Base-by-base conservation (phyloP, 2,329 filamentous ascomycete genomes). In the Colletotrichum filicis region DNA sequence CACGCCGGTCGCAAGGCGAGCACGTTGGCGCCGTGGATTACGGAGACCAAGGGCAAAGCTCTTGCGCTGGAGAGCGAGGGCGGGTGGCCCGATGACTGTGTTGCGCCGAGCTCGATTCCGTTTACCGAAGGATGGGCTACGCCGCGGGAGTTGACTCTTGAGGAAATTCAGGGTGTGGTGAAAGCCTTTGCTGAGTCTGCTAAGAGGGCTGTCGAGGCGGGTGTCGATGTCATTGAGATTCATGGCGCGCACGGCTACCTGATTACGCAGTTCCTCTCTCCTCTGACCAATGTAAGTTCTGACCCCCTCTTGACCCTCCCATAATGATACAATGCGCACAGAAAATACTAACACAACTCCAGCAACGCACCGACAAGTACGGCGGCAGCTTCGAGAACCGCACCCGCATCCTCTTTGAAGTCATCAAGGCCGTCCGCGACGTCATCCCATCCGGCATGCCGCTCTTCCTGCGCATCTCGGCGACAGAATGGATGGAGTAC, bases 1-100 rank as follows among this genome's bases (percentile, higher is more conserved):
- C 95, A 98, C 78, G 95, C 94, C 0, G 95, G 95, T 2, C 86
- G 92, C 68, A 93, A 93, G 82, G 91, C 89, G 2, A 89, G 86
- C 80, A 90, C 85, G 1, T 78, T 90, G 24, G 86, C 91, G 0
- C 89, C 90, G 0, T 96, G 93, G 92, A 82, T 94, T 87, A 87
- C 86, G 81, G 88, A 61, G 80, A 88, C 74, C 83, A 72, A 60
- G 24, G 78, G 77, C 9, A 81, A 80, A 71, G 90, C 77, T 55
- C 81, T 91, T 28, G 92, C 93, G 0, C 84, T 83, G 0, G 83
- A 87, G 66, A 87, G 81, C 37, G 79, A 83, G 19, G 85, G 85
- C 66, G 90, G 91, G 11, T 92, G 90, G 91, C 87, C 88, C 0
- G 82, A 88, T 26, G 84, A 90, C 62, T 85, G 91, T 3, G 84